Percentiles rank a stretch among this genome's conserved stretches.
phyloP scores from a whole-genome alignment of 495 filamentous ascomycete species.

The Sordaria brevicollis region DNA sequence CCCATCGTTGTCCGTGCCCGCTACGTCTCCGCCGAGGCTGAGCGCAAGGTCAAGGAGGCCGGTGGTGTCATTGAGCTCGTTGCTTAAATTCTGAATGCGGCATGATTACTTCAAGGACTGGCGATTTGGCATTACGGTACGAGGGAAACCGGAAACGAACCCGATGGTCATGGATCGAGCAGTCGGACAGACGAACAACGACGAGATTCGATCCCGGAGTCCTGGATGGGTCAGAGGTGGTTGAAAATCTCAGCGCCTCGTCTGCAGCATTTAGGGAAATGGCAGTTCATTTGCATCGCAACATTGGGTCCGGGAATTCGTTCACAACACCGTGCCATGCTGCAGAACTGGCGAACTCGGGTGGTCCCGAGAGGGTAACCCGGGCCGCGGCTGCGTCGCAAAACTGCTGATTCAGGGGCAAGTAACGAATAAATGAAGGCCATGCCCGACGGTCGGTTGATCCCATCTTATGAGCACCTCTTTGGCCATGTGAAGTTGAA shows the following conservation, averaged over 20 bases:
- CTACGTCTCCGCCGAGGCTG: constrained; percentile 25
- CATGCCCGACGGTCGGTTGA: not conserved
- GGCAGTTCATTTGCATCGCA: constrained; percentile 23
- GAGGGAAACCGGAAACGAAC: constrained; percentile 19
- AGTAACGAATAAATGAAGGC: not conserved
- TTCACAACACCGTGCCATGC: not conserved
- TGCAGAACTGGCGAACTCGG: not conserved
- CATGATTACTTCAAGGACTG: constrained; percentile 19
- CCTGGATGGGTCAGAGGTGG: constrained; percentile 21
- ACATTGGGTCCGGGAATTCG: constrained; percentile 1
- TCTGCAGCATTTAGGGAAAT: constrained; percentile 26
- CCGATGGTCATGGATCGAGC: constrained; percentile 20
- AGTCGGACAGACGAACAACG: constrained; percentile 11
- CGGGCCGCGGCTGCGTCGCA: not conserved
- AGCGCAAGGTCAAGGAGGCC: constrained; percentile 26
- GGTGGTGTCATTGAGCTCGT: constrained; percentile 27
- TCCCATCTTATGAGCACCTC: not conserved
- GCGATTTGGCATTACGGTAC: constrained; percentile 27
- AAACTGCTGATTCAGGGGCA: not conserved
- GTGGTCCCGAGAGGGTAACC: not conserved
- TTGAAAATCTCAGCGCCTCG: constrained; percentile 13
- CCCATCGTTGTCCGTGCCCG: constrained; percentile 24
- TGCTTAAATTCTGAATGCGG: constrained; percentile 18
- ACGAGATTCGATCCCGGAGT: constrained; percentile 23
- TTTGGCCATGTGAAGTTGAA: not conserved